Percentiles rank a stretch among this genome's conserved stretches.
Conservation (phyloP, 2,329 filamentous ascomycete species). For the Salinomyces thailandicus region DNA sequence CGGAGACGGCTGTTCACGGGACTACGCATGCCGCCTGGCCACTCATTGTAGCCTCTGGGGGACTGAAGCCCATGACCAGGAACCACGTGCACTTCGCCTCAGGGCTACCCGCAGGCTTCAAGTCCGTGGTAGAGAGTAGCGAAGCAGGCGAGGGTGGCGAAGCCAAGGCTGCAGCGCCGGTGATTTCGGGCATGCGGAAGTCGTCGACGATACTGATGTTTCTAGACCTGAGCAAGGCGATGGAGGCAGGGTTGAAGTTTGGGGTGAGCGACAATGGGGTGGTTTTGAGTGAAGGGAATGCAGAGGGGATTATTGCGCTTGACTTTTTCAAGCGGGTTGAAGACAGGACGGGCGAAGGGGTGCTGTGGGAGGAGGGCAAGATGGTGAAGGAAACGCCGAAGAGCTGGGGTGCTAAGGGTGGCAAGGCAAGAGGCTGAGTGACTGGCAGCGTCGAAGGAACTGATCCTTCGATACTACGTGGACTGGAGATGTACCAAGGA, state of each 20-base stretch:
- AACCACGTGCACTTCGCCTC: slow-evolving; percentile 87
- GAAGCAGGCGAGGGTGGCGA: background rate
- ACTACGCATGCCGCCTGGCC: slow-evolving; percentile 77
- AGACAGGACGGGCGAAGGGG: slow-evolving; percentile 47
- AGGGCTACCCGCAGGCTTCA: slow-evolving; percentile 49
- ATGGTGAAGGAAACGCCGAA: slow-evolving; percentile 57
- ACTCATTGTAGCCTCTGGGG: slow-evolving; percentile 62
- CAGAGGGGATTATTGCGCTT: slow-evolving; percentile 51
- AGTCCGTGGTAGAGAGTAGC: slow-evolving; percentile 23
- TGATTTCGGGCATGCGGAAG: slow-evolving; percentile 44
- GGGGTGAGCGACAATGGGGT: slow-evolving; percentile 44
- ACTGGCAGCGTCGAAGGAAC: no score
- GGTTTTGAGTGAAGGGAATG: slow-evolving; percentile 39
- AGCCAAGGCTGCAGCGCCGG: slow-evolving; percentile 42
- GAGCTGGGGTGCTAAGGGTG: slow-evolving; percentile 32
- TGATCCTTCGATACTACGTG: no score
- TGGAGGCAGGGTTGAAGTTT: slow-evolving; percentile 57
- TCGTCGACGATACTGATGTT: slow-evolving; percentile 58
- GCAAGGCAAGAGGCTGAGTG: slow-evolving; percentile 22
- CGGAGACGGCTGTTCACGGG: slow-evolving; percentile 60
- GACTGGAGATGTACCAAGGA: no score
- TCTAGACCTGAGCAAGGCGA: slow-evolving; percentile 67
- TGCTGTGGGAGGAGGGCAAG: slow-evolving; percentile 62
- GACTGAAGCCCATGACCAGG: slow-evolving; percentile 67
- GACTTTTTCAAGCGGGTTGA: slow-evolving; percentile 64